Evolutionary conservation across 208 protist species (phyloP), one percentile per base, ranked within the genome.

Genomic region (Trypanosoma mega): DNA sequence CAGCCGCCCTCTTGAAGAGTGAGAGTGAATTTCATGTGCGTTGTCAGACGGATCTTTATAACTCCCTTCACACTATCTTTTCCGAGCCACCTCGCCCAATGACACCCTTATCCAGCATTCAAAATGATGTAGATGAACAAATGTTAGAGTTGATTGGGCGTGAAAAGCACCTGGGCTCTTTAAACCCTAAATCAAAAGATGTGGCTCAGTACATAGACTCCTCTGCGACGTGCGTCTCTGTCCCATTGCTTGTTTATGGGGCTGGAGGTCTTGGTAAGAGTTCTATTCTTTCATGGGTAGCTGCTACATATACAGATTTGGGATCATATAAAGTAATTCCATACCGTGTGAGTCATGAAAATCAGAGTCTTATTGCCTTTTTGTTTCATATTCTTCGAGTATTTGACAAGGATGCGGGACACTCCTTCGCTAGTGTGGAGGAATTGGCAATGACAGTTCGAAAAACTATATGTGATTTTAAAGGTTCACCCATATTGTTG

Each of bases 171-270:
- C 20, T 61, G 5, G 76, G 76, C 8, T 66, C 63, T 1, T 41
- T 80, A 26, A 67, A 82, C 41, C 70, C 63, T n/a, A 78, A 74
- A 31, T 77, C 72, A 50, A 69, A 69, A 7, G 63, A 69, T 26
- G 63, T 83, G 20, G 26, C 67, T 7, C 36, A 64, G 44, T 78
- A 82, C 50, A 39, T 88, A 20, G 72, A 76, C 23, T 57, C 67
- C 0, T 44, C 69, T n/a, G 51, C 63, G 36, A 52, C 49, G n/a
- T 65, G 67, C 39, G 48, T 69, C 33, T 78, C 68, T 24, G 68
- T 87, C 26, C 85, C 88, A 6, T 68, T 94, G 33, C 52, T 92
- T 39, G 72, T 94, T 36, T 85, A 86, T 63, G 85, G 88, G 30
- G 75, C 71, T 9, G 72, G 56, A 29, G 67, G 55, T 31, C 63